These are phyloP conservation scores for Allium sativum DNA, from an alignment of 106 monocot genomes.

Conservation along the genomic window DNA sequence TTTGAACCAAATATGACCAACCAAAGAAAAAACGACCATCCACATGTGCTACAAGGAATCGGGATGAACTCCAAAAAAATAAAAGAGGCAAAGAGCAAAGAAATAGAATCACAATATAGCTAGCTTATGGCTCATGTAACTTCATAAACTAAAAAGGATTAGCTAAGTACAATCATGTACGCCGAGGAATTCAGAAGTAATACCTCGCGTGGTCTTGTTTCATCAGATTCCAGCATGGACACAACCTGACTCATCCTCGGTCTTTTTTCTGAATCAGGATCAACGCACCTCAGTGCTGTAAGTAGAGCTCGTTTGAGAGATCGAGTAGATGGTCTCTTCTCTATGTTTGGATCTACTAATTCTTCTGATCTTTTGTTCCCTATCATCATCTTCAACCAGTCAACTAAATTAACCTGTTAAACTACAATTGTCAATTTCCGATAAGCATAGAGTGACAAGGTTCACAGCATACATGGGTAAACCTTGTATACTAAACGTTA, in stretches of 20 bases:
- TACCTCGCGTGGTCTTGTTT: conserved; percentile 73
- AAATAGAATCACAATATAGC: no score
- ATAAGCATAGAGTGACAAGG: neutral
- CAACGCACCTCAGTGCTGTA: conserved; percentile 86
- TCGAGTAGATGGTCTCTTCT: conserved; percentile 61
- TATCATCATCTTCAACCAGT: conserved; percentile 99
- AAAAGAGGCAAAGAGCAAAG: no score
- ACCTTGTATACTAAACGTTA: no score
- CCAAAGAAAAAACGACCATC: no score
- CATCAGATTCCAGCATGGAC: conserved; percentile 92
- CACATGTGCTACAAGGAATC: no score
- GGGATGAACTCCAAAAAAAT: no score
- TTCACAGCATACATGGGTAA: neutral
- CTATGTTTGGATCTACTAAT: conserved; percentile 83
- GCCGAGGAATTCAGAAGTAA: neutral
- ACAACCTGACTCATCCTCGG: conserved; percentile 93
- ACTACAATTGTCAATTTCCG: neutral
- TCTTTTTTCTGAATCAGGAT: conserved; percentile 91
- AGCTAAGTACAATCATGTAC: no score
- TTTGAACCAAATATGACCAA: no score
- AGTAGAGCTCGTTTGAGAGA: conserved; percentile 86
- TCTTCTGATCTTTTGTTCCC: conserved; percentile 66
- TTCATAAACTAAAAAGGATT: no score
- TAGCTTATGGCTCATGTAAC: no score
- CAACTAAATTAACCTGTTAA: conserved; percentile 83